Base-by-base conservation (phyloP, 768 basidiomycete genomes). In the Serendipita sp. region DNA sequence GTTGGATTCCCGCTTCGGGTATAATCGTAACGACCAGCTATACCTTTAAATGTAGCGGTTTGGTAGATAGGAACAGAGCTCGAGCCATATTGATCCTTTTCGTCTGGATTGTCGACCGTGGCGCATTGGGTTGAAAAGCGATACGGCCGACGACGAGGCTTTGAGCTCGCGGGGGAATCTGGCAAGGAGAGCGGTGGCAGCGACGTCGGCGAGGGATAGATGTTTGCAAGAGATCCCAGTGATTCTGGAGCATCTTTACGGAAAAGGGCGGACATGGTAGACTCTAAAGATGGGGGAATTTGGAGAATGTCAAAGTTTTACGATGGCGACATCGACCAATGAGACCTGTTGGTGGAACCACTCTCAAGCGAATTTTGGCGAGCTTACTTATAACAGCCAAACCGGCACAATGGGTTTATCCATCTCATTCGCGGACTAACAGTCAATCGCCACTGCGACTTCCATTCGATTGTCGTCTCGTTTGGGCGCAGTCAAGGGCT, bases 1-100 rank as follows among this genome's bases (percentile, higher is more conserved):
- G 96, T 99, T 2, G 96, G 96, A 74, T 99, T 99, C 35, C 96
- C 96, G 71, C 90, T 92, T 66, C 96, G 80, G 11, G 89, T 81
- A 75, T 98, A 99, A 75, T 98, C 95, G 72, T 93, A 99, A 70
- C 86, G 82, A 63, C 88, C 89, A 16, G 79, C 81, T 47, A 95
- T 77, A 53, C 95, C 96, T 77, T 98, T 98, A 83, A 99, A 98
- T 0, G 96, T 99, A 5, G 96, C 84, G 0, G 92, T 88, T 76
- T 98, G 96, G 76, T 98, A 99, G 75, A 99, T 98, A 24, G 96
- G 96, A 1, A 97, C 92, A 4, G 88, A 88, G 69, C 89, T 92
- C 66, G 90, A 86, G 18, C 93, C 93, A 73, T 93, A 88, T 76
- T 97, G 95, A 76, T 99, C 95, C 74, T 95, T 94, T 76, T 86